Conservation (phyloP, 495 filamentous ascomycete genomes). For the Annulohypoxylon nitens region DNA sequence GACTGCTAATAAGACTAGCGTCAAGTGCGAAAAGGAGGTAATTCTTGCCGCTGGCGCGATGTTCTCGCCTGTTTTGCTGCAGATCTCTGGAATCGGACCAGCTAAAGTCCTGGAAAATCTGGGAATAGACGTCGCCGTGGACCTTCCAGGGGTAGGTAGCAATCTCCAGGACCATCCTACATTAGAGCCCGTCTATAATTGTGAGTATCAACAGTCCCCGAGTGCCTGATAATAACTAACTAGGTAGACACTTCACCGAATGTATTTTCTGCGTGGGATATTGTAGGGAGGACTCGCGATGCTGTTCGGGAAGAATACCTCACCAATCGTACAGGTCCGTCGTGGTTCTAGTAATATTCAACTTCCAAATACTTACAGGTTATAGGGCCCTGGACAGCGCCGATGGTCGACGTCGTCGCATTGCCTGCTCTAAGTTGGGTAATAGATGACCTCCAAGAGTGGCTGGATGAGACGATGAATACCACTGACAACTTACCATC, state of each 20-base stretch:
- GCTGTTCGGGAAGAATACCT: conserved; percentile 50
- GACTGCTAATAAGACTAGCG: conserved; percentile 26
- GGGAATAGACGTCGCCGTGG: conserved; percentile 48
- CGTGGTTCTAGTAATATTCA: neutral
- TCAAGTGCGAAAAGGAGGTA: conserved; percentile 59
- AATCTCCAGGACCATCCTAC: conserved; percentile 58
- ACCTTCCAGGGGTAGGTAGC: conserved; percentile 58
- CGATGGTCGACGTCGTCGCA: conserved; percentile 56
- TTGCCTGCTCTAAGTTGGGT: conserved; percentile 55
- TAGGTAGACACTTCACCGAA: conserved; percentile 50
- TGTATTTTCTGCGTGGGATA: conserved; percentile 52
- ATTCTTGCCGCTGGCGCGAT: conserved; percentile 68
- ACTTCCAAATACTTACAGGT: conserved; percentile 19
- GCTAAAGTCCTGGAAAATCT: conserved; percentile 45
- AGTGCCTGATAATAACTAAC: conserved; percentile 18
- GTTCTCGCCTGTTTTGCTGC: conserved; percentile 66
- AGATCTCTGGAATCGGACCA: conserved; percentile 69
- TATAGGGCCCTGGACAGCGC: conserved; percentile 58
- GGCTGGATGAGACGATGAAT: conserved; percentile 42
- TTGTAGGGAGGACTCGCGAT: conserved; percentile 48
- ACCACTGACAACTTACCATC: conserved; percentile 49
- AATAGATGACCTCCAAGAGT: conserved; percentile 27
- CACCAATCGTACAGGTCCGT: conserved; percentile 53
- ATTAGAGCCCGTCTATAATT: conserved; percentile 54
- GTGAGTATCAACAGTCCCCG: conserved; percentile 38